phyloP scores from a whole-genome alignment of 805 yeast species.

The Cyberlindnera samutprakarnensis region DNA sequence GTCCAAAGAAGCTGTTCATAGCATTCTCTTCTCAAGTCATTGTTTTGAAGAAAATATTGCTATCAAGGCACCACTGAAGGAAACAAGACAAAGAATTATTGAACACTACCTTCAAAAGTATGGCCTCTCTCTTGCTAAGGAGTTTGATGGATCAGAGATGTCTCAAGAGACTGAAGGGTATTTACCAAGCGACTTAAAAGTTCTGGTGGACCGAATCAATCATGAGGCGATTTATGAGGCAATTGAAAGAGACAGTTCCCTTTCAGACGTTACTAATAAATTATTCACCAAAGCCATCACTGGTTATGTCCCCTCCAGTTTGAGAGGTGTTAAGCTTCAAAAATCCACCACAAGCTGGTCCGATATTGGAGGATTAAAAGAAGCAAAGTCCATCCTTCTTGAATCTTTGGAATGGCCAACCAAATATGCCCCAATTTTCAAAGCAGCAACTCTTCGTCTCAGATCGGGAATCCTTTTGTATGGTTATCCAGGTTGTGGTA shows the following conservation, averaged over 20 bases:
- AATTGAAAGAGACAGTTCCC: constrained; percentile 6
- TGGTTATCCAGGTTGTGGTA: constrained; percentile 98
- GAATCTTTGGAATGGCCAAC: constrained; percentile 98
- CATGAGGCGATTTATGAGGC: constrained; percentile 32
- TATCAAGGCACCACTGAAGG: constrained; percentile 63
- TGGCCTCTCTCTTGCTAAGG: constrained; percentile 28
- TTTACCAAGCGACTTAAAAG: constrained; percentile 73
- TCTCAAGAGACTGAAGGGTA: constrained; percentile 81
- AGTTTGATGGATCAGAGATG: constrained; percentile 41
- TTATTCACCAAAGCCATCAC: constrained; percentile 51
- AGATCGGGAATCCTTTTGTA: constrained; percentile 86
- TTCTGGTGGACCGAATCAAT: constrained; percentile 60
- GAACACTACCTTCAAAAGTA: constrained; percentile 18
- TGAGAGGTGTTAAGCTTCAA: constrained; percentile 81
- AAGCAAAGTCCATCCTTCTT: constrained; percentile 65
- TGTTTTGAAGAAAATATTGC: constrained; percentile 55
- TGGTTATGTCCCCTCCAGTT: constrained; percentile 70
- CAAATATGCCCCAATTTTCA: constrained; percentile 91
- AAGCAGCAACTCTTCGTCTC: constrained; percentile 75
- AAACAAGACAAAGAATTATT: constrained; percentile 43
- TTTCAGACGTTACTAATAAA: constrained; percentile 21
- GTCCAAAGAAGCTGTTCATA: constrained; percentile 59
- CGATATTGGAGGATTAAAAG: constrained; percentile 82
- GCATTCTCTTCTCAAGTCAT: constrained; percentile 57
- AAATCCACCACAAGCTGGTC: constrained; percentile 70